Percentiles rank a stretch among this genome's conserved stretches.
Evolutionary conservation across 768 basidiomycete genomes (phyloP).

Genomic region (Termitomyces eurrhizus): DNA sequence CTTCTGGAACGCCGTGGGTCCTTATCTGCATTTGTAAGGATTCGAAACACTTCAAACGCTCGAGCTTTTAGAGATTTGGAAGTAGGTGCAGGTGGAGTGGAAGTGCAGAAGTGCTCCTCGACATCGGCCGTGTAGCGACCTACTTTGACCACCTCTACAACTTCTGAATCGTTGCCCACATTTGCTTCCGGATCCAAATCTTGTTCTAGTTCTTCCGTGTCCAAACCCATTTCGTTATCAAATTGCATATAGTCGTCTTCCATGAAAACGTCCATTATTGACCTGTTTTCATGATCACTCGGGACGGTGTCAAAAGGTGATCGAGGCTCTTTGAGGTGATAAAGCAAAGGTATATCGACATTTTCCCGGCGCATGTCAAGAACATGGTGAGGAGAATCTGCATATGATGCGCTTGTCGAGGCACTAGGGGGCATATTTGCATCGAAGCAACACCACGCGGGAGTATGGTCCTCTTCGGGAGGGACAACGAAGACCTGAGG

Average conservation of each 20-base stretch:
- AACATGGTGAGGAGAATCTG: neutral
- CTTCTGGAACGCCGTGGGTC: slow-evolving; percentile 27
- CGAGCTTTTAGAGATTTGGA: slow-evolving; percentile 42
- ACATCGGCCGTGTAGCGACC: slow-evolving; percentile 28
- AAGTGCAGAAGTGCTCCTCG: slow-evolving; percentile 4
- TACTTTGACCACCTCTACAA: slow-evolving; percentile 60
- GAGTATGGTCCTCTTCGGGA: slow-evolving; percentile 54
- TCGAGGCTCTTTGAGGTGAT: slow-evolving; percentile 3
- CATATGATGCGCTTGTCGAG: neutral
- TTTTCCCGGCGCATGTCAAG: slow-evolving; percentile 17
- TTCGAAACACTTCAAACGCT: slow-evolving; percentile 43
- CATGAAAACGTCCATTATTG: slow-evolving; percentile 28
- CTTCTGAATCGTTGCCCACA: slow-evolving; percentile 45
- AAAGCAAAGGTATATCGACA: slow-evolving; percentile 20
- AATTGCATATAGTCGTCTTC: slow-evolving; percentile 21
- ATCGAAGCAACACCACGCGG: slow-evolving; percentile 56
- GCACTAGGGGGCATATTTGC: slow-evolving; percentile 31
- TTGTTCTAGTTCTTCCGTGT: slow-evolving; percentile 22
- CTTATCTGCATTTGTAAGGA: slow-evolving; percentile 41
- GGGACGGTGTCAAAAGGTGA: slow-evolving; percentile 13
- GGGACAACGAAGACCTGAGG: slow-evolving; percentile 55
- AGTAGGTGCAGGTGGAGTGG: slow-evolving; percentile 25
- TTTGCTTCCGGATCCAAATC: slow-evolving; percentile 13
- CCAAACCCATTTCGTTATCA: slow-evolving; percentile 23
- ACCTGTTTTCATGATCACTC: slow-evolving; percentile 19